Percentiles rank a stretch among this genome's conserved stretches.
These are phyloP conservation scores for Phoma sp. DNA, from an alignment of 2,329 filamentous ascomycete genomes.

Conservation along the genomic window DNA sequence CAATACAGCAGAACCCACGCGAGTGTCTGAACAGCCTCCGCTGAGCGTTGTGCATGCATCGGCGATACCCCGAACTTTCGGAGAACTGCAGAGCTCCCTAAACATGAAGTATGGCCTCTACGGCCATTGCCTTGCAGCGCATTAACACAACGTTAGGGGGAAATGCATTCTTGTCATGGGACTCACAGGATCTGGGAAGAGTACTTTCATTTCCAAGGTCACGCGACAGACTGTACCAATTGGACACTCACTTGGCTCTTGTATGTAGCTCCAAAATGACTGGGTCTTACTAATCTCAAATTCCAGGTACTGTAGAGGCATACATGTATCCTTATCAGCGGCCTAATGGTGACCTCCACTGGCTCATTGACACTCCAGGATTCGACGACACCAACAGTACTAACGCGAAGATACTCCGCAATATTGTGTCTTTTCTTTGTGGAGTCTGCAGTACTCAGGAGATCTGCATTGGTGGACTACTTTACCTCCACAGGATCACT, in stretches of 20 bases:
- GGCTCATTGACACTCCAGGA: conserved; percentile 56
- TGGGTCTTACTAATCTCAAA: neutral
- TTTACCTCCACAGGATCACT: conserved; percentile 56
- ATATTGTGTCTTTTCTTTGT: conserved; percentile 50
- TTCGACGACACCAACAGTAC: conserved; percentile 54
- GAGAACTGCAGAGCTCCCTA: too few relatives aligned
- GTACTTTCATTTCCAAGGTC: conserved; percentile 41
- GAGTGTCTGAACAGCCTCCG: too few relatives aligned
- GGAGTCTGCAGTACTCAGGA: conserved; percentile 41
- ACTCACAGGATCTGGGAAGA: conserved; percentile 51
- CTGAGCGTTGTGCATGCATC: too few relatives aligned
- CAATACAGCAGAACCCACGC: too few relatives aligned
- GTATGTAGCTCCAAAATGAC: neutral
- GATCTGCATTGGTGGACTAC: conserved; percentile 48
- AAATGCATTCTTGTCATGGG: conserved; percentile 44
- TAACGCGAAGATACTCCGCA: conserved; percentile 51
- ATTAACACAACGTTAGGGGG: too few relatives aligned
- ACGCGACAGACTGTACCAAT: conserved; percentile 24
- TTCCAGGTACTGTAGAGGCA: neutral
- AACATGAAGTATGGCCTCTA: too few relatives aligned
- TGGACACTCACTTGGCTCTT: conserved; percentile 17
- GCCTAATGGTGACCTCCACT: neutral
- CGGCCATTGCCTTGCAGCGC: too few relatives aligned
- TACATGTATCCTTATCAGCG: neutral
- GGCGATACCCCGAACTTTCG: too few relatives aligned